Percentiles rank a stretch among this genome's conserved stretches.
Conservation (phyloP, 495 filamentous ascomycete species). For the Aeminium ludgeri region DNA sequence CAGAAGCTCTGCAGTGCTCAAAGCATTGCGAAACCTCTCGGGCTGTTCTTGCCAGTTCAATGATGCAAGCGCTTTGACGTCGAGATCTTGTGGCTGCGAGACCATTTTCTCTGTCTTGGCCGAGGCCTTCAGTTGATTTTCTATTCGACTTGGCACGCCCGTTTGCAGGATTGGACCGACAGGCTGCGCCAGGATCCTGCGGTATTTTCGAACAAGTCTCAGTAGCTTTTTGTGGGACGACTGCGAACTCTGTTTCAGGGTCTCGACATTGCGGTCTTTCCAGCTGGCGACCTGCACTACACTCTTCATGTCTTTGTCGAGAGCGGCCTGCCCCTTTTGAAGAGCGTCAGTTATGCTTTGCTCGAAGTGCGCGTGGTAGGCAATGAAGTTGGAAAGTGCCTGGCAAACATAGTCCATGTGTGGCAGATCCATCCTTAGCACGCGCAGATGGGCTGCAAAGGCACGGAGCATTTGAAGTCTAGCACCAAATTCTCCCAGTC, state of each 20-base stretch:
- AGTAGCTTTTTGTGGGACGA: slow-evolving; percentile 84
- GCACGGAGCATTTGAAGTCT: slow-evolving; percentile 56
- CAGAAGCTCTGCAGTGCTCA: slow-evolving; percentile 26
- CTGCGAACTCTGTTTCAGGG: slow-evolving; percentile 69
- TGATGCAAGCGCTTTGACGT: neutral
- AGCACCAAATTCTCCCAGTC: slow-evolving; percentile 59
- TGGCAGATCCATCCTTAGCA: slow-evolving; percentile 39
- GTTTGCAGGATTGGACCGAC: slow-evolving; percentile 21
- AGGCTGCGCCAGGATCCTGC: slow-evolving; percentile 54
- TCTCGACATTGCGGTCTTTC: slow-evolving; percentile 90
- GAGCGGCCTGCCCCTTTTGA: slow-evolving; percentile 38
- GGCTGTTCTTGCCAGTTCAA: slow-evolving; percentile 29
- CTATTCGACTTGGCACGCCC: too few species aligned
- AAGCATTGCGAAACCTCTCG: slow-evolving; percentile 50
- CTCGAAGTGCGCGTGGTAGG: slow-evolving; percentile 52
- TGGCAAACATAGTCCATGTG: slow-evolving; percentile 35
- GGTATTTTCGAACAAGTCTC: slow-evolving; percentile 77
- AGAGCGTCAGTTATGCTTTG: slow-evolving; percentile 44
- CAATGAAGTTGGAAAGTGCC: slow-evolving; percentile 61
- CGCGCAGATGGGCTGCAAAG: slow-evolving; percentile 45
- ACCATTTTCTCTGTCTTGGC: neutral
- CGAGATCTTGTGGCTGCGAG: neutral
- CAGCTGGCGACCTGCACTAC: slow-evolving; percentile 78
- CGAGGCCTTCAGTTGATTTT: too few species aligned
- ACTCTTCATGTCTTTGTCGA: slow-evolving; percentile 79